phyloP scores from a whole-genome alignment of 805 yeast genomes.

The Tetrapisispora arboricola region DNA sequence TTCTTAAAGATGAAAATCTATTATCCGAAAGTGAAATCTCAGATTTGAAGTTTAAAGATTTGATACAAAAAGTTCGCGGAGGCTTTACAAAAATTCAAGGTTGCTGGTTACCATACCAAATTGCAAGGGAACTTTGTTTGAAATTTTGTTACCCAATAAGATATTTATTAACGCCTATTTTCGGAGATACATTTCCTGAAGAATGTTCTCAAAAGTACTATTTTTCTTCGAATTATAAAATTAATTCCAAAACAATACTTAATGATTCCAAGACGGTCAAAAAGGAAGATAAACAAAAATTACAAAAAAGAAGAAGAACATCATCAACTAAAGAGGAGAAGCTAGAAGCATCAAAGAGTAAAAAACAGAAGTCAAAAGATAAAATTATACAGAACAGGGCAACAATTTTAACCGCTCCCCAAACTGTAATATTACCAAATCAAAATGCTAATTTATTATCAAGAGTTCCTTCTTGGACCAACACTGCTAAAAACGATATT shows the following conservation, averaged over 20 bases:
- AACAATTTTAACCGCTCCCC: no score
- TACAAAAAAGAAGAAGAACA: no score
- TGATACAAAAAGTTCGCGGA: constrained; percentile 65
- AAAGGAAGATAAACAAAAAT: not conserved
- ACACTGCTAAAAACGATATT: no score
- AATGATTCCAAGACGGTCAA: not conserved
- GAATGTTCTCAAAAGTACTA: constrained; percentile 26
- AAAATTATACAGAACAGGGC: no score
- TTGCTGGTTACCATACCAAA: constrained; percentile 73
- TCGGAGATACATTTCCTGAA: constrained; percentile 53
- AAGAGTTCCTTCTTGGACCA: no score
- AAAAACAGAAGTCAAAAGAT: no score
- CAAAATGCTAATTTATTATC: no score
- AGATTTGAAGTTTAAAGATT: constrained; percentile 12
- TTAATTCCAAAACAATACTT: no score
- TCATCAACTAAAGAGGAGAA: no score
- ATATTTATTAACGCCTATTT: constrained; percentile 64
- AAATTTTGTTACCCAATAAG: constrained; percentile 73
- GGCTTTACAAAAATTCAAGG: constrained; percentile 91
- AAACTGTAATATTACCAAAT: no score
- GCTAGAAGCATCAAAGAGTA: no score
- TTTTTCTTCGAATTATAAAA: no score
- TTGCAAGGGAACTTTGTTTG: constrained; percentile 57
- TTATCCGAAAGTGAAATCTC: constrained; percentile 9
- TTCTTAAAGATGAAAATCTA: constrained; percentile 7